Evolutionary conservation across 2,329 filamentous ascomycete genomes (phyloP).

Genomic region (Penicillium frequentans): DNA sequence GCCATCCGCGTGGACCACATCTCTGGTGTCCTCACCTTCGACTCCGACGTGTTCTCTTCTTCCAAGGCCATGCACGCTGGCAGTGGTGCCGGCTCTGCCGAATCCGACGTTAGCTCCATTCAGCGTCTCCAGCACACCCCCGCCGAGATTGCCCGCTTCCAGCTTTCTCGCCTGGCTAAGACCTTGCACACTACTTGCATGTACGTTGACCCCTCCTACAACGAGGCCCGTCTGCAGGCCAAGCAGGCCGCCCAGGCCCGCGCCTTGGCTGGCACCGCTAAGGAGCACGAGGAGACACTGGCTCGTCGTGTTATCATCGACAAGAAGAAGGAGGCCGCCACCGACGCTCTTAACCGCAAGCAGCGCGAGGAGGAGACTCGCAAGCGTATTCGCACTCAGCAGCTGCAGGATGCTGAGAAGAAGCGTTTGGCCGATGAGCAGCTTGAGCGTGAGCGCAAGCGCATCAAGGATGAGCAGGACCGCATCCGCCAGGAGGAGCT

Average conservation of each 20-base stretch:
- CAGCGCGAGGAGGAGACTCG: slow-evolving; percentile 90
- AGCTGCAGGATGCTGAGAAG: slow-evolving; percentile 85
- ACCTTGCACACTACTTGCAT: slow-evolving; percentile 90
- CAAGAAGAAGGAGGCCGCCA: slow-evolving; percentile 95
- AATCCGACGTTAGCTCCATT: slow-evolving; percentile 78
- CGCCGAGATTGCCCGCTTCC: slow-evolving; percentile 93
- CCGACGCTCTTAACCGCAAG: slow-evolving; percentile 79
- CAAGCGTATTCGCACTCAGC: slow-evolving; percentile 82
- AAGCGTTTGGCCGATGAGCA: slow-evolving; percentile 89
- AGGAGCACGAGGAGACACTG: slow-evolving; percentile 84
- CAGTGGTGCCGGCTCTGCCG: slow-evolving; percentile 80
- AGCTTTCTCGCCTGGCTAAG: slow-evolving; percentile 88
- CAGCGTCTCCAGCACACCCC: slow-evolving; percentile 97
- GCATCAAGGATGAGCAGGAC: slow-evolving; percentile 82
- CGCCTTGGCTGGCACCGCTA: slow-evolving; percentile 82
- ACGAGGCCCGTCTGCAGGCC: slow-evolving; percentile 74
- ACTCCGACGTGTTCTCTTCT: slow-evolving; percentile 97
- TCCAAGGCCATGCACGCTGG: slow-evolving; percentile 87
- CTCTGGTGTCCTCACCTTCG: slow-evolving; percentile 91
- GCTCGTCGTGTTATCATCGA: slow-evolving; percentile 88
- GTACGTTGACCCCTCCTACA: slow-evolving; percentile 90
- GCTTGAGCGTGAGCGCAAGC: slow-evolving; percentile 82
- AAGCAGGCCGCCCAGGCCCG: slow-evolving; percentile 78
- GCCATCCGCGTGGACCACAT: slow-evolving; percentile 96
- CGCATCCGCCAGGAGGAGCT: slow-evolving; percentile 90